Conservation (phyloP, 2,329 filamentous ascomycete species). For the Neonectria magnoliae region DNA sequence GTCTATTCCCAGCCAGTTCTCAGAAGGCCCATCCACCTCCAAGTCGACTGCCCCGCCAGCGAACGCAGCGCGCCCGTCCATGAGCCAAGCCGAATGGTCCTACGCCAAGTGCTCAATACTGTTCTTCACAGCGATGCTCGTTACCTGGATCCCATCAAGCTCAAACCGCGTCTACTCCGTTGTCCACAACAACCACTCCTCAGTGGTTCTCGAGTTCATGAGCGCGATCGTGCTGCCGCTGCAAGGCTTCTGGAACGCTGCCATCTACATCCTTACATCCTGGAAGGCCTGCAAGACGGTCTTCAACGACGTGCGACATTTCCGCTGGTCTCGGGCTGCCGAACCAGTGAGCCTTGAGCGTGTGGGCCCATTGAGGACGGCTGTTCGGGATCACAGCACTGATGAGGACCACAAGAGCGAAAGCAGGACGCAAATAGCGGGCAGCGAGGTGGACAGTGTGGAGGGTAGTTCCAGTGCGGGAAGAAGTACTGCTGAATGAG, state of each 20-base stretch:
- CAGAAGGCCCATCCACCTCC: too few species aligned
- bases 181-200: conserved; percentile 58
- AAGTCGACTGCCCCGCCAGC: not conserved
- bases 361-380: not conserved
- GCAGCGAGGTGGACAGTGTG: not conserved
- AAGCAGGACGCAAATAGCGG: not conserved
- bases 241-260: conserved; percentile 81
- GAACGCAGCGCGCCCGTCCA: not conserved
- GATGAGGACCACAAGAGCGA: not conserved
- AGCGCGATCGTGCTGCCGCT: conserved; percentile 77
- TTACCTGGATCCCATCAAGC: conserved; percentile 77
- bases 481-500: not conserved
- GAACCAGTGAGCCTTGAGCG: not conserved
- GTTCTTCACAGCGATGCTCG: conserved; percentile 71
- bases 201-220: conserved; percentile 68
- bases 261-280: conserved; percentile 75
- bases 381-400: not conserved
- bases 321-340: not conserved
- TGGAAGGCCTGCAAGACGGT: conserved; percentile 46
- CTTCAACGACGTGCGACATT: not conserved
- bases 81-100: conserved; percentile 67
- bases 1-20: not conserved
- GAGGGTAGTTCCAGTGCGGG: not conserved
- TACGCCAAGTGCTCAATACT: conserved; percentile 73
- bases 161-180: conserved; percentile 76